Percentiles rank a stretch among this genome's conserved stretches.
Evolutionary conservation across 2,329 filamentous ascomycete genomes (phyloP).

Genomic region (Pseudocercospora cruenta): DNA sequence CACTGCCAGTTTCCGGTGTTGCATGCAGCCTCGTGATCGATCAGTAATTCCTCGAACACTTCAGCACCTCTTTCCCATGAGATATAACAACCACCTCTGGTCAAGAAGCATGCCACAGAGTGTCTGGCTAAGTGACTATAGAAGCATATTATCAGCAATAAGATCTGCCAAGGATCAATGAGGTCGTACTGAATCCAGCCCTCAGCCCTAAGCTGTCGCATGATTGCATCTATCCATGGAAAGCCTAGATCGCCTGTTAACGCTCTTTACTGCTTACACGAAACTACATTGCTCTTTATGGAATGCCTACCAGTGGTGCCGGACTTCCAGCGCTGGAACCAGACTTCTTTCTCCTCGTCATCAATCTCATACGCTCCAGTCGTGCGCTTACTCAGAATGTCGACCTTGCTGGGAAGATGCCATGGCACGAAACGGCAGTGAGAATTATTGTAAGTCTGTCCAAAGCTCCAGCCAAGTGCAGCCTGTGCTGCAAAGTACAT

Average conservation of each 20-base stretch:
- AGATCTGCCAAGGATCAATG: neutral
- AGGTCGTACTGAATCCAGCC: conserved; percentile 69
- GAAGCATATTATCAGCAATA: neutral
- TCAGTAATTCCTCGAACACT: conserved; percentile 74
- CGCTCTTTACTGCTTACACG: neutral
- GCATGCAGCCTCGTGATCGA: conserved; percentile 75
- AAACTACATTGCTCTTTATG: neutral
- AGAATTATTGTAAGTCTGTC: conserved; percentile 66
- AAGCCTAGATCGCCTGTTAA: conserved; percentile 51
- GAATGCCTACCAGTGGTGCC: conserved; percentile 59
- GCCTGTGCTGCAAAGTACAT: conserved; percentile 84
- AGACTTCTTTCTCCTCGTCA: conserved; percentile 62
- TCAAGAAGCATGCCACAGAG: conserved; percentile 80
- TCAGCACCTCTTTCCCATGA: conserved; percentile 79
- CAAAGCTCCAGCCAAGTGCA: conserved; percentile 65
- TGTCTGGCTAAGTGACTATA: conserved; percentile 59
- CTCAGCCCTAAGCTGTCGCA: conserved; percentile 71
- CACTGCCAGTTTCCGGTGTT: conserved; percentile 80
- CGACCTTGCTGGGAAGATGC: conserved; percentile 69
- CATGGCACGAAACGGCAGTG: conserved; percentile 76
- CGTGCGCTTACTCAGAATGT: conserved; percentile 51
- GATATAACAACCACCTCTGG: conserved; percentile 75
- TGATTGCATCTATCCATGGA: conserved; percentile 79
- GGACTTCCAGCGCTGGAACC: conserved; percentile 70
- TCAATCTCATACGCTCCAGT: conserved; percentile 69